Conservation (phyloP, 2,329 filamentous ascomycete genomes). For the Tolypocladium sp. region DNA sequence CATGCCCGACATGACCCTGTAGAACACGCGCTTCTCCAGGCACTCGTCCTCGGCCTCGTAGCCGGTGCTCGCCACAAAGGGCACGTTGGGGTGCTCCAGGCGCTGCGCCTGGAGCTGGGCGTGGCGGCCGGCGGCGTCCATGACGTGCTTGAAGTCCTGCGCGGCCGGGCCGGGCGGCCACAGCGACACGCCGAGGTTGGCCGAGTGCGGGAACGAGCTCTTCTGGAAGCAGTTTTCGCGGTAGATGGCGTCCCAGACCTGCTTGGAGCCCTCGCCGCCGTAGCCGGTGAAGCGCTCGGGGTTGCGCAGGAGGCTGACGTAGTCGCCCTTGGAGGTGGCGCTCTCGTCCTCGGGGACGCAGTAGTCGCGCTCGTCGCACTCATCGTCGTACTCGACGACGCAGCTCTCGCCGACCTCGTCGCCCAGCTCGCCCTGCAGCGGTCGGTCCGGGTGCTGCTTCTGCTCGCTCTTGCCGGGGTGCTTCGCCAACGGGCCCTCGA, state of each 20-base stretch:
- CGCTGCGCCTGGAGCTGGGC: constrained; percentile 48
- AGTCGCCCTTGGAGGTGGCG: constrained; percentile 79
- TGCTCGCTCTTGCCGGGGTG: constrained; percentile 75
- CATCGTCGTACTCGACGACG: constrained; percentile 93
- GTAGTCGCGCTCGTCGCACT: constrained; percentile 94
- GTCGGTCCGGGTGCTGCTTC: constrained; percentile 59
- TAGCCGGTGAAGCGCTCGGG: constrained; percentile 96
- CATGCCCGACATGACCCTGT: constrained; percentile 92
- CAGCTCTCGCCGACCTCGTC: constrained; percentile 89
- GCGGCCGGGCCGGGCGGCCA: constrained; percentile 42
- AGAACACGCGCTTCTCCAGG: constrained; percentile 97
- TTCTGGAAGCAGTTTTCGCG: constrained; percentile 90
- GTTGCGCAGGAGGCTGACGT: constrained; percentile 88
- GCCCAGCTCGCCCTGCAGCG: constrained; percentile 74
- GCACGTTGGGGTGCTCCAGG: constrained; percentile 37
- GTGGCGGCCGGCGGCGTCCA: constrained; percentile 50
- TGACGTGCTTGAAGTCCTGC: constrained; percentile 51
- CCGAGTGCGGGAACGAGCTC: constrained; percentile 52
- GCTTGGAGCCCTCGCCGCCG: constrained; percentile 69
- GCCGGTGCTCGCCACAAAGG: constrained; percentile 52
- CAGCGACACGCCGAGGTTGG: constrained; percentile 38
- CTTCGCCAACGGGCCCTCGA: constrained; percentile 82
- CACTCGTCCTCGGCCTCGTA: constrained; percentile 84
- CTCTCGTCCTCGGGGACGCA: constrained; percentile 94
- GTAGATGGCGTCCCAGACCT: constrained; percentile 96